Evolutionary conservation across 23 red algal species (phyloP).

Genomic region (Pyropia yezoensis): DNA sequence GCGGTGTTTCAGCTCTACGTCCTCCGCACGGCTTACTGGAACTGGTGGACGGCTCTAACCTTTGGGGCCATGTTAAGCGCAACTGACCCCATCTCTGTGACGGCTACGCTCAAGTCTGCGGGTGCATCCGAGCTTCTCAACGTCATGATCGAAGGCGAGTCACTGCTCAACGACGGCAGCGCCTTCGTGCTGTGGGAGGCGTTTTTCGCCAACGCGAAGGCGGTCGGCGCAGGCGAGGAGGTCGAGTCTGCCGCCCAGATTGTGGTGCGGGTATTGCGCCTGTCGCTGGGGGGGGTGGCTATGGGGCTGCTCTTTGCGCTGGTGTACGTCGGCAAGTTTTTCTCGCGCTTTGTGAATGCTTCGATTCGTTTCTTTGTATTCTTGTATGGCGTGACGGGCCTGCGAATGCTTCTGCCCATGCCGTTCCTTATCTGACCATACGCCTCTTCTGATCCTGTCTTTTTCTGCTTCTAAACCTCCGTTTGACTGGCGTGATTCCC

Average conservation of each 20-base stretch:
- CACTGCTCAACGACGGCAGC: slow-evolving; percentile 89
- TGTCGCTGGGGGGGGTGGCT: slow-evolving; percentile 54
- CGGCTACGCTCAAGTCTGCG: slow-evolving; percentile 55
- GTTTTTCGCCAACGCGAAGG: slow-evolving; percentile 62
- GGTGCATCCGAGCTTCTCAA: slow-evolving; percentile 67
- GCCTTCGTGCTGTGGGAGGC: slow-evolving; percentile 83
- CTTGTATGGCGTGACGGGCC: too few relatives aligned
- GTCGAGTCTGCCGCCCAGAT: slow-evolving; percentile 18
- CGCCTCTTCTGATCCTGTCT: too few relatives aligned
- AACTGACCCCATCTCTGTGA: slow-evolving; percentile 87
- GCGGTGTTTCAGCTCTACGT: slow-evolving; percentile 57
- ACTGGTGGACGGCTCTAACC: slow-evolving; percentile 66
- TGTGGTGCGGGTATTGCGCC: slow-evolving; percentile 39
- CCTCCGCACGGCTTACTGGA: slow-evolving; percentile 49
- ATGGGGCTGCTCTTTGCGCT: slow-evolving; percentile 77
- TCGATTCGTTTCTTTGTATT: too few relatives aligned
- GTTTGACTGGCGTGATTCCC: too few relatives aligned
- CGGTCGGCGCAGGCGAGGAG: too few relatives aligned
- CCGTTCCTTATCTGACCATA: too few relatives aligned
- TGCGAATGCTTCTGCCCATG: too few relatives aligned
- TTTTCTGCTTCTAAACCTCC: too few relatives aligned
- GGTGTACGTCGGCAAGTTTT: slow-evolving; percentile 2
- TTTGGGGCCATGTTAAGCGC: slow-evolving; percentile 89
- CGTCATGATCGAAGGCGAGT: slow-evolving; percentile 87
- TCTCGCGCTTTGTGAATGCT: too few relatives aligned